Base-by-base conservation (phyloP, 192 early-diverging fungal species). In the Lunasporangiospora selenospora region DNA sequence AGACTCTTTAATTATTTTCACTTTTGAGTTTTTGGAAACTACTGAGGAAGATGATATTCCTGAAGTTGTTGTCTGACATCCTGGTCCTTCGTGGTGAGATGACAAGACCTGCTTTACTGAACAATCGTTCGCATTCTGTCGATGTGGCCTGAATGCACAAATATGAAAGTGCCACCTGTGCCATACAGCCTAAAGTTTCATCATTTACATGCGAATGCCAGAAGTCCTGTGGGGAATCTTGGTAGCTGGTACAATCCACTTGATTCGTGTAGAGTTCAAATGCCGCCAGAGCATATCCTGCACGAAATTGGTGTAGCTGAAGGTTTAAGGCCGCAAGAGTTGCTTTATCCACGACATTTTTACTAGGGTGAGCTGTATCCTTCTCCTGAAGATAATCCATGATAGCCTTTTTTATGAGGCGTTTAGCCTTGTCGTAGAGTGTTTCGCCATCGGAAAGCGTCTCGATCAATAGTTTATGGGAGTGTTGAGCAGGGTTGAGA, bases 131-230 rank as follows among this genome's bases (percentile, higher is more conserved):
- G 15, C 40, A 56, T 43, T 43, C 54, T 43, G 54, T 43, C 21
- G 54, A 56, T 31, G 54, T 43, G 13, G 54, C 38, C 41, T 56
- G 54, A 31, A 44, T 56, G 41, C 54, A 56, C 29, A 56, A 29
- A 26, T 56, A 56, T 16, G 40, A 43, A 18, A 38, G 38, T 6
- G 54, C 26, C 18, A 44, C 5, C 3, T 13, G 31, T 8, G 52
- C 37, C 24, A 48, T 8, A 23, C 4, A 19, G 4, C 11, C 26
- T 4, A 31, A 12, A 3, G 6, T 24, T n/a, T 4, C 26, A 40
- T 54, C 15, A 15, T 13, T 29, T 26, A 6, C 26, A 24, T 26
- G 33, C 36, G 6, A 16, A 4, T 39, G 3, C 54, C 54, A 56
- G 29, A 27, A 56, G 4, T 5, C 18, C 40, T 56, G 40, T 43